Conservation (phyloP, 148 eudicot genomes). For the Rhododendron henanense region DNA sequence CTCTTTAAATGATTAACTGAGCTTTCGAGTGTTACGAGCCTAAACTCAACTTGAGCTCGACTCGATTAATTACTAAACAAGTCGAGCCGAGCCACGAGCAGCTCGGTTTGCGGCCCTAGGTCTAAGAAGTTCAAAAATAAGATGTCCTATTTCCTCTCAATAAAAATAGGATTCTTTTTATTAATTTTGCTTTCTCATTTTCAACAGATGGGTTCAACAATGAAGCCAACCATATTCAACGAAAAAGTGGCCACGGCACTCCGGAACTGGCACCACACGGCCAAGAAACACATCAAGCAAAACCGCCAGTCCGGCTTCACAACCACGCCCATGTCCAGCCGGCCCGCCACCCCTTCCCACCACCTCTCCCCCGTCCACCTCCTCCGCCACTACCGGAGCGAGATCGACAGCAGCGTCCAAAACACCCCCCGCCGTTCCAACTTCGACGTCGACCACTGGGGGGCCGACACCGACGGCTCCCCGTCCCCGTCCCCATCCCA, state of each 20-base stretch:
- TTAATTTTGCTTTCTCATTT: neutral
- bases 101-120: no score
- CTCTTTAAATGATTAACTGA: no score
- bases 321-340: conserved; percentile 33
- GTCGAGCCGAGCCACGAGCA: no score
- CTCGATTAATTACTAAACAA: no score
- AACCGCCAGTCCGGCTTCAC: conserved; percentile 9
- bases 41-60: no score
- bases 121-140: no score
- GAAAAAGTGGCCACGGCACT: conserved; percentile 34
- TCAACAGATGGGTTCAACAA: conserved; percentile 46
- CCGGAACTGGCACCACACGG: conserved; percentile 39
- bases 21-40: no score
- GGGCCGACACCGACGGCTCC: conserved; percentile 8
- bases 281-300: conserved; percentile 32
- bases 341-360: conserved; percentile 26
- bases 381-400: conserved; percentile 24
- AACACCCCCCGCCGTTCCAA: conserved; percentile 21
- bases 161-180: no score
- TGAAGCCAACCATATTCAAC: conserved; percentile 50
- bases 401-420: conserved; percentile 21
- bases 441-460: conserved; percentile 21
- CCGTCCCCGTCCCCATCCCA: conserved; percentile 6
- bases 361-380: conserved; percentile 34
- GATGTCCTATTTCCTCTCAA: no score